phyloP scores from a whole-genome alignment of 441 rosid species.

The Erodium chrysanthum region DNA sequence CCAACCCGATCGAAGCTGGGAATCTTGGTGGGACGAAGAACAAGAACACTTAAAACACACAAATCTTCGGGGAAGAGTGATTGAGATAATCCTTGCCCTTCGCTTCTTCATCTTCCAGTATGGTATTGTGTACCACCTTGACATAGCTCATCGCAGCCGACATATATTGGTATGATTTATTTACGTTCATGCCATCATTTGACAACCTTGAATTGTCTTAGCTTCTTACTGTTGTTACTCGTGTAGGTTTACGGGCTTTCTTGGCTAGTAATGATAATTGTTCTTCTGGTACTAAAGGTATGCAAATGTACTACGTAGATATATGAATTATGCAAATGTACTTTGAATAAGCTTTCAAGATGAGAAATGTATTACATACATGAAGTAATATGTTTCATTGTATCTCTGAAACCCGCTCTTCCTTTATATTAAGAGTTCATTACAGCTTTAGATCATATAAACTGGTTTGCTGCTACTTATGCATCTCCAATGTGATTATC shows the following conservation, averaged over 20 bases:
- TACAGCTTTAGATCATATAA: not conserved
- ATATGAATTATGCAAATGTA: no score
- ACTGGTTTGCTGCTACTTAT: not conserved
- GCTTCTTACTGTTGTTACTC: not conserved
- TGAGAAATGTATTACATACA: not conserved
- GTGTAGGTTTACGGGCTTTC: conserved; percentile 75
- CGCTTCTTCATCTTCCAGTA: not conserved
- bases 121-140: not conserved
- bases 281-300: conserved; percentile 77
- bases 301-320: not conserved
- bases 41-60: not conserved
- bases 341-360: no score
- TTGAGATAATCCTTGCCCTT: not conserved
- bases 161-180: conserved; percentile 42
- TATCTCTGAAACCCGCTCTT: no score
- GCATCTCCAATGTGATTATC: conserved; percentile 13
- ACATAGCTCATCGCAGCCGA: conserved; percentile 22
- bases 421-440: no score
- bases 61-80: not conserved
- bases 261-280: conserved; percentile 57
- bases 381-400: no score
- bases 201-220: not conserved
- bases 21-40: not conserved
- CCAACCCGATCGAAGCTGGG: not conserved
- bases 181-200: not conserved